phyloP scores from a whole-genome alignment of 352 stramenopile genomes.

The Pythium aristosporum region DNA sequence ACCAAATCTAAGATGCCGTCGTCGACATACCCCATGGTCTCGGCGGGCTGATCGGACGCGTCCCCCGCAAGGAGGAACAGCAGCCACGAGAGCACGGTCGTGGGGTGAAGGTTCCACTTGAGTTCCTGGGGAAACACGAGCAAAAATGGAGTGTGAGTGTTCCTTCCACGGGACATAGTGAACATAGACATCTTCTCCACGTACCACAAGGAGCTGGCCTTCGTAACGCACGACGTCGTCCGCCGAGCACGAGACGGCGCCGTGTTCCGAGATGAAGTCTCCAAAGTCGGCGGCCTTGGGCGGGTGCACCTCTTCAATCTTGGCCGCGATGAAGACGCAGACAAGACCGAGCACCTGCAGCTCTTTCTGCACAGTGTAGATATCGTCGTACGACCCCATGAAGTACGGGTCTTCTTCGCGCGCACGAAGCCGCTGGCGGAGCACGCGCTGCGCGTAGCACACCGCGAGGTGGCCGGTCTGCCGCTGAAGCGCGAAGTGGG shows the following conservation, averaged over 20 bases:
- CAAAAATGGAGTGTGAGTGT: neutral
- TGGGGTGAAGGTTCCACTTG: slow-evolving; percentile 81
- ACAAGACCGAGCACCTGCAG: slow-evolving; percentile 54
- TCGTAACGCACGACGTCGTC: slow-evolving; percentile 66
- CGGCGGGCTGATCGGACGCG: slow-evolving; percentile 57
- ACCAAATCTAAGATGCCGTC: neutral
- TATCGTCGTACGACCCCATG: slow-evolving; percentile 43
- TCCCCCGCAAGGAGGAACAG: slow-evolving; percentile 74
- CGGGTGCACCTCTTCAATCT: slow-evolving; percentile 83
- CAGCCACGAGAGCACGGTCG: slow-evolving; percentile 72
- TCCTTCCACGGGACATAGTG: neutral
- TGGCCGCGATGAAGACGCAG: slow-evolving; percentile 83
- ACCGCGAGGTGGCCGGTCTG: slow-evolving; percentile 77
- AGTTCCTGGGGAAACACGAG: slow-evolving; percentile 47
- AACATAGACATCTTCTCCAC: slow-evolving; percentile 9
- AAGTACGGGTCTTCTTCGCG: slow-evolving; percentile 37
- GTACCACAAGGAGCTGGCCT: slow-evolving; percentile 59
- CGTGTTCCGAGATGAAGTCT: slow-evolving; percentile 52
- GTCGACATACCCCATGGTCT: slow-evolving; percentile 57
- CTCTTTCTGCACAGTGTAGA: slow-evolving; percentile 55
- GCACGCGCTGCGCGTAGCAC: slow-evolving; percentile 74
- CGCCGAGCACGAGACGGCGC: slow-evolving; percentile 36
- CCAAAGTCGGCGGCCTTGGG: slow-evolving; percentile 73
- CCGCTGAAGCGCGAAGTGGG: slow-evolving; percentile 76
- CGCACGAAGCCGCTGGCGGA: slow-evolving; percentile 50